Percentiles rank a stretch among this genome's conserved stretches.
phyloP scores from a whole-genome alignment of 345 rosid species.

The Limnanthes douglasii region DNA sequence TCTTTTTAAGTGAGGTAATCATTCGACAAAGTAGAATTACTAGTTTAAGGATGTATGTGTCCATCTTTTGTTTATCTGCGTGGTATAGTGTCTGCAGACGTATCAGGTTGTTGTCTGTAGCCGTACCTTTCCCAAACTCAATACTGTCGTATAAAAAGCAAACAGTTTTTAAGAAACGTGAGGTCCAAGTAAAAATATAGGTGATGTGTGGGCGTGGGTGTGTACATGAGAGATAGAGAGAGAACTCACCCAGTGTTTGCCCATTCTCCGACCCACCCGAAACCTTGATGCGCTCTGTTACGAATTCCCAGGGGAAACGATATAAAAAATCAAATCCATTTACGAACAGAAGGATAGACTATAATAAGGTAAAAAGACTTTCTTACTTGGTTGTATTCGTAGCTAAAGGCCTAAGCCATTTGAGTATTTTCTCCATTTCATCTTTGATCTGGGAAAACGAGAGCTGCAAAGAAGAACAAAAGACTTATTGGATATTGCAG shows the following conservation, averaged over 20 bases:
- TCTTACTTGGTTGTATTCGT: slow-evolving; percentile 70
- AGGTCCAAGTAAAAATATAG: no score
- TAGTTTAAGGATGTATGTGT: slow-evolving; percentile 36
- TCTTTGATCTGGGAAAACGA: slow-evolving; percentile 46
- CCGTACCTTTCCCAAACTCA: slow-evolving; percentile 13
- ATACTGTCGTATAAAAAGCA: slow-evolving; percentile 11
- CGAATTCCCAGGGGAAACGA: slow-evolving; percentile 6
- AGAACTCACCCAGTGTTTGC: slow-evolving; percentile 62
- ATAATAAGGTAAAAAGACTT: slow-evolving; percentile 1
- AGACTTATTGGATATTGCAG: no score
- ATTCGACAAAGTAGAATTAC: slow-evolving; percentile 43
- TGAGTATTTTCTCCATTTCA: slow-evolving; percentile 75
- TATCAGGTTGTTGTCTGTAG: slow-evolving; percentile 13
- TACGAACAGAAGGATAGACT: not conserved
- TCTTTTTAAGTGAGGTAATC: slow-evolving; percentile 20
- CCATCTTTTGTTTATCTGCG: slow-evolving; percentile 41
- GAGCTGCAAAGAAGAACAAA: slow-evolving; percentile 28
- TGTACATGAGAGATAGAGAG: not conserved
- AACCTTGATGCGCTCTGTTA: slow-evolving; percentile 80
- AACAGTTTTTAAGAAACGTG: no score
- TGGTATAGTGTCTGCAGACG: slow-evolving; percentile 53
- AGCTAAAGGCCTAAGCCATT: slow-evolving; percentile 80
- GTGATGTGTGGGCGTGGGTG: no score
- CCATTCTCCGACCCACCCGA: slow-evolving; percentile 99
- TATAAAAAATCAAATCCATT: no score